Conservation (phyloP, 106 monocot species). For the Ottelia alismoides region DNA sequence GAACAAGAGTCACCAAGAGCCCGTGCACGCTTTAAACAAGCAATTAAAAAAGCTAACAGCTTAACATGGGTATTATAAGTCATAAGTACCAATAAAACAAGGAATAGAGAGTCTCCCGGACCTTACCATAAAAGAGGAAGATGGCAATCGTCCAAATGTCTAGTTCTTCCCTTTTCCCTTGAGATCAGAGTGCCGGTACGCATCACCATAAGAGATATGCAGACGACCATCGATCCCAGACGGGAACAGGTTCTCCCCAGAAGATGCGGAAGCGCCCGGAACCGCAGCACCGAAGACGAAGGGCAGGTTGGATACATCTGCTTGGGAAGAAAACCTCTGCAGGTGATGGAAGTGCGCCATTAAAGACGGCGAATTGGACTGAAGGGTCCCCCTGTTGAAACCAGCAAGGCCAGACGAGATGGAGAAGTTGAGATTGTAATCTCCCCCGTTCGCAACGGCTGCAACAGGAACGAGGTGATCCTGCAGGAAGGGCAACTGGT, state of each 20-base stretch:
- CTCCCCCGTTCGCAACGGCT: slow-evolving; percentile 27
- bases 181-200: slow-evolving; percentile 43
- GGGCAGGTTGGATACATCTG: slow-evolving; percentile 56
- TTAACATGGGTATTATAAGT: too few relatives aligned
- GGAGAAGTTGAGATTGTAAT: slow-evolving; percentile 74
- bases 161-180: slow-evolving; percentile 86
- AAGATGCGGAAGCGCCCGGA: slow-evolving; percentile 12
- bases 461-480: slow-evolving; percentile 53
- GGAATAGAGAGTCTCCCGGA: too few relatives aligned
- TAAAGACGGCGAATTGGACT: slow-evolving; percentile 90
- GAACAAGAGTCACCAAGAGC: too few relatives aligned
- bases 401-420: slow-evolving; percentile 75
- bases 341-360: slow-evolving; percentile 42
- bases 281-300: slow-evolving; percentile 46
- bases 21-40: too few relatives aligned
- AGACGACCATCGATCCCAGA: slow-evolving; percentile 47
- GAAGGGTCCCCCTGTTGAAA: slow-evolving; percentile 99
- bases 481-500: slow-evolving; percentile 58
- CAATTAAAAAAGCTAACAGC: too few relatives aligned
- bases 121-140: too few relatives aligned
- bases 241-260: slow-evolving; percentile 51
- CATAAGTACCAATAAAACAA: too few relatives aligned
- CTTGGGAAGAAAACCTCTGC: slow-evolving; percentile 41
- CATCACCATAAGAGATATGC: slow-evolving; percentile 56
- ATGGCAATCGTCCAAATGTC: background rate